phyloP scores from a whole-genome alignment of 2,329 filamentous ascomycete genomes.

The Trichoderma sp. region DNA sequence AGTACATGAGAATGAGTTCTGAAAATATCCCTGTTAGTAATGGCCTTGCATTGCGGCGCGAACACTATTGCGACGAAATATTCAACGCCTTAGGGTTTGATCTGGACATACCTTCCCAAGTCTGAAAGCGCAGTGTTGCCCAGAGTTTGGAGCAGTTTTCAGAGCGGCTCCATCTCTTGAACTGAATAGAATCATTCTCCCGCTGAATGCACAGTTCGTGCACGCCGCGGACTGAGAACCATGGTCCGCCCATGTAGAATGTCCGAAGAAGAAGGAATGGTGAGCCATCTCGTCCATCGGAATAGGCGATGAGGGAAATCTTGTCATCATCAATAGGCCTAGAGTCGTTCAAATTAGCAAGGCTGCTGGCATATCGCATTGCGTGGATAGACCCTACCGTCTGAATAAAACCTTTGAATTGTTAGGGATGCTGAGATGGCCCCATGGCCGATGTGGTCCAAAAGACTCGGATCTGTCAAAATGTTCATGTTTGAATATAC shows the following conservation, averaged over 20 bases:
- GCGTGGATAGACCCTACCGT: conserved; percentile 39
- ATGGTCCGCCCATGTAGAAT: conserved; percentile 38
- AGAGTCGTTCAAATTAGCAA: conserved; percentile 14
- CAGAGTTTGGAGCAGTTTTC: conserved; percentile 48
- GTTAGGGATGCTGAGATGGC: conserved; percentile 43
- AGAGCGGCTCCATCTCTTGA: conserved; percentile 50
- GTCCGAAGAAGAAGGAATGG: conserved; percentile 49
- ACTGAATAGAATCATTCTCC: conserved; percentile 46
- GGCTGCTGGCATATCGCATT: not conserved
- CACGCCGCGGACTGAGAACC: conserved; percentile 50
- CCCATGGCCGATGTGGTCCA: conserved; percentile 45
- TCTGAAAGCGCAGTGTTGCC: conserved; percentile 55
- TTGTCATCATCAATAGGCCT: conserved; percentile 56
- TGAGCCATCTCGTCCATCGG: conserved; percentile 42
- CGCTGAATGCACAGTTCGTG: conserved; percentile 55
- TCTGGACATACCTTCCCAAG: conserved; percentile 54
- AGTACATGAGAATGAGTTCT: conserved; percentile 61
- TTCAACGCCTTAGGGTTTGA: no score
- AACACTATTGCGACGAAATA: not conserved
- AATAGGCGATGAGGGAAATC: conserved; percentile 52
- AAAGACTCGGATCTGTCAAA: conserved; percentile 43
- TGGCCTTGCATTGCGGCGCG: not conserved
- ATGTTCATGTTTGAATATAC: not conserved
- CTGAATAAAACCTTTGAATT: conserved; percentile 54
- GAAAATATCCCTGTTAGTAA: not conserved